Conservation (phyloP, 495 filamentous ascomycete genomes). For the Hyaloscypha hepaticicola region DNA sequence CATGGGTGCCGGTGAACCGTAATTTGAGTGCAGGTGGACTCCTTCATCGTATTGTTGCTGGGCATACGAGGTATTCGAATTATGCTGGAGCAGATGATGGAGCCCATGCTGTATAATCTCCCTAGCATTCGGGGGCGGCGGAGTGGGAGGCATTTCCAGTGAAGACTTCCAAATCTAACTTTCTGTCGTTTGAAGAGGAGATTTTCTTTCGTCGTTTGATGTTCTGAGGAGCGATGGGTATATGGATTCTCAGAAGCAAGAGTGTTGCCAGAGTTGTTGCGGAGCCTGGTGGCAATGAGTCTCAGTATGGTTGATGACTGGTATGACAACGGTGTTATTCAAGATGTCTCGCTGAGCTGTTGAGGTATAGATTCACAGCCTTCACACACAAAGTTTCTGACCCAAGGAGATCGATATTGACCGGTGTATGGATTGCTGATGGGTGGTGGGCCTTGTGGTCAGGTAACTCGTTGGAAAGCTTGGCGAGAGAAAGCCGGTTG, state of each 20-base stretch:
- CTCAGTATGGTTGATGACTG: background rate
- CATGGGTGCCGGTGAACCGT: conserved; percentile 32
- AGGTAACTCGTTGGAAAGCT: conserved; percentile 7
- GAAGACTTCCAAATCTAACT: background rate
- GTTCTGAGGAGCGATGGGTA: background rate
- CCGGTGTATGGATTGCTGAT: background rate
- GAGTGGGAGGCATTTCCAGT: conserved; percentile 37
- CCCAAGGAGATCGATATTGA: background rate
- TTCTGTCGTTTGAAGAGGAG: background rate
- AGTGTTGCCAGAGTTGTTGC: background rate
- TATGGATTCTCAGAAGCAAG: background rate
- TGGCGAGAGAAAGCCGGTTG: conserved; percentile 10
- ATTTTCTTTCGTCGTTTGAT: background rate
- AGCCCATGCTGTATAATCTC: conserved; percentile 47
- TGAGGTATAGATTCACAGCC: background rate
- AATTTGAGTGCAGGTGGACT: conserved; percentile 29
- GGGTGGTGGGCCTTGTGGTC: conserved; percentile 8
- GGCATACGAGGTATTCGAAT: conserved; percentile 37
- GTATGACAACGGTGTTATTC: background rate
- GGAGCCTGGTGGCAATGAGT: background rate
- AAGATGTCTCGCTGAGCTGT: background rate
- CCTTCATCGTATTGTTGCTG: conserved; percentile 32
- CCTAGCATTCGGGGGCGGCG: conserved; percentile 38
- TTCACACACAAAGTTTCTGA: background rate
- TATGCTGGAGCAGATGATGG: conserved; percentile 50